These are phyloP conservation scores for Verticillium nonalfalfae DNA, from an alignment of 2,329 filamentous ascomycete genomes.

Conservation along the genomic window DNA sequence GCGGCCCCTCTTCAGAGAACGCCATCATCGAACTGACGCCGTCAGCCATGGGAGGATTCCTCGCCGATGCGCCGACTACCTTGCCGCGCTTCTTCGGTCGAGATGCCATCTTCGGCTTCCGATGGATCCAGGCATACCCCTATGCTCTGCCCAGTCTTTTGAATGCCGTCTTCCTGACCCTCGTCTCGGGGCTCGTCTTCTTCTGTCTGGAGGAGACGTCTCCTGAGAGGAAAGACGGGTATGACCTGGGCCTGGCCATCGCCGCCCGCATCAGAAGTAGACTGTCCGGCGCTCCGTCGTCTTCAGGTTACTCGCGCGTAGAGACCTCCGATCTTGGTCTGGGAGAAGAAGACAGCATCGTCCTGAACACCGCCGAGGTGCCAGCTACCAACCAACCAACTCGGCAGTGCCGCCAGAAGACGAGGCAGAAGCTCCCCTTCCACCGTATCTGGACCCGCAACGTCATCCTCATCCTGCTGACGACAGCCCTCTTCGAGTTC, in stretches of 20 bases:
- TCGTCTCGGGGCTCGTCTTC: conserved; percentile 47
- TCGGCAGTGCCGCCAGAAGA: conserved; percentile 2
- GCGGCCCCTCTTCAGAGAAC: neutral
- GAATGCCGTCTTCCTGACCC: conserved; percentile 53
- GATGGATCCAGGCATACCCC: conserved; percentile 60
- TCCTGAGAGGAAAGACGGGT: conserved; percentile 34
- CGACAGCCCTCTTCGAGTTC: conserved; percentile 63
- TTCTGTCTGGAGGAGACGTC: conserved; percentile 62
- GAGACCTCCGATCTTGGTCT: neutral
- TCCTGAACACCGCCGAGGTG: neutral
- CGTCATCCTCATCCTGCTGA: conserved; percentile 47
- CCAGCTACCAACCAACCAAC: neutral
- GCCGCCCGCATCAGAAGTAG: conserved; percentile 22
- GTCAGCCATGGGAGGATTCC: conserved; percentile 53
- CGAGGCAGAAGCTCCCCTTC: conserved; percentile 24
- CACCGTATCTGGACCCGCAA: conserved; percentile 39
- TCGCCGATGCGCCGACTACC: conserved; percentile 58
- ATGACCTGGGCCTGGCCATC: conserved; percentile 35
- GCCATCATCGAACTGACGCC: neutral
- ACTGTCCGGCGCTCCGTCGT: conserved; percentile 8
- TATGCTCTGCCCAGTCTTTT: conserved; percentile 66
- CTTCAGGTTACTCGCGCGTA: neutral
- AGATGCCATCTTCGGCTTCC: conserved; percentile 49
- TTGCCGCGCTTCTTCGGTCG: conserved; percentile 59
- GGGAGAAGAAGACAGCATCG: neutral